Evolutionary conservation across 192 early-diverging fungal species (phyloP).

Genomic region (Coemansia sp.): DNA sequence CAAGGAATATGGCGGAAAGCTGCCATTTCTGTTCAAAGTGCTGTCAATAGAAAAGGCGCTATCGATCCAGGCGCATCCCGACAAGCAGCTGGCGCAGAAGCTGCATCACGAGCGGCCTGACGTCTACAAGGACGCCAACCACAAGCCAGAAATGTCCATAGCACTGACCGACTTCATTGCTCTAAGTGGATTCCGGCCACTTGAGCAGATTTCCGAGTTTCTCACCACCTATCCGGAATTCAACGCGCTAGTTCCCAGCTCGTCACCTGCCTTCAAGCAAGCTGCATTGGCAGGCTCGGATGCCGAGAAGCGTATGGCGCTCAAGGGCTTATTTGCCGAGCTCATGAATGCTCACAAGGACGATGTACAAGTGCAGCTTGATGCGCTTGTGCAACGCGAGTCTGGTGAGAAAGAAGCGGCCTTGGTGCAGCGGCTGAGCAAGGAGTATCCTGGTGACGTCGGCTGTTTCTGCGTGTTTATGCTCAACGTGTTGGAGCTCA

Average conservation of each 20-base stretch:
- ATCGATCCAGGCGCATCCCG: slow-evolving; percentile 97
- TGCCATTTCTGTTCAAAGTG: slow-evolving; percentile 99
- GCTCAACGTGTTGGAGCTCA: slow-evolving; percentile 79
- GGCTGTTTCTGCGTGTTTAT: slow-evolving; percentile 86
- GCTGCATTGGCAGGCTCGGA: background rate
- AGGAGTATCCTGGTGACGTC: slow-evolving; percentile 87
- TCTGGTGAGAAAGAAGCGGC: slow-evolving; percentile 47
- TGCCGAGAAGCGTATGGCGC: slow-evolving; percentile 38
- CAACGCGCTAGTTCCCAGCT: slow-evolving; percentile 57
- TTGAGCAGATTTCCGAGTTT: slow-evolving; percentile 68
- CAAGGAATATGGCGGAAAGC: slow-evolving; percentile 64
- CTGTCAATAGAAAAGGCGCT: slow-evolving; percentile 84
- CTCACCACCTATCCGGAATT: slow-evolving; percentile 81
- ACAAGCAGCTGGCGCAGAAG: slow-evolving; percentile 77
- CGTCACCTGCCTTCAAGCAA: slow-evolving; percentile 45
- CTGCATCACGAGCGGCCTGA: slow-evolving; percentile 72
- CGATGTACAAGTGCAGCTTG: slow-evolving; percentile 56
- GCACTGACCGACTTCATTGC: slow-evolving; percentile 94
- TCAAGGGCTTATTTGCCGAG: slow-evolving; percentile 58
- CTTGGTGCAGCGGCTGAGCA: slow-evolving; percentile 69
- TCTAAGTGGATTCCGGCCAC: slow-evolving; percentile 87
- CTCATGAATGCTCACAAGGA: slow-evolving; percentile 58
- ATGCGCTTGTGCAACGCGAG: slow-evolving; percentile 56
- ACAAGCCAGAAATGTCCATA: slow-evolving; percentile 97
- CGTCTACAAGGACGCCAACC: slow-evolving; percentile 89